Conservation (phyloP, 2,329 filamentous ascomycete species). For the Teratosphaeria destructans region DNA sequence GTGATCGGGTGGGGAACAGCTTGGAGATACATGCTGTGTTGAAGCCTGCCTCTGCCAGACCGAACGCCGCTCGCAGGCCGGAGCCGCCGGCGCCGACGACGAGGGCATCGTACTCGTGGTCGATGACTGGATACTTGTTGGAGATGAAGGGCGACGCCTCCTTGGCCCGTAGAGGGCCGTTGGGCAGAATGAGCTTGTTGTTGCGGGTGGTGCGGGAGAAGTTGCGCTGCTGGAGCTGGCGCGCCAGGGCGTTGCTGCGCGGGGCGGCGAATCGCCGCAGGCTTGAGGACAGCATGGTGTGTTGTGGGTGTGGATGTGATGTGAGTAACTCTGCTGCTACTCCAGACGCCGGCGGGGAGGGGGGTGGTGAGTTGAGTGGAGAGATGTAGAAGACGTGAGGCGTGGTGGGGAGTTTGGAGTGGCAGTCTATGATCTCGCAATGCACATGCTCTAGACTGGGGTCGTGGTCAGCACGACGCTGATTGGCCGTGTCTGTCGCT, state of each 20-base stretch:
- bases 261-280: conserved; percentile 25
- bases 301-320: not conserved
- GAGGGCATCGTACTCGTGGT: conserved; percentile 97
- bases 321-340: not conserved
- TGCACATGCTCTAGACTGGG: not conserved
- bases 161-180: conserved; percentile 78
- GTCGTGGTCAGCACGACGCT: not conserved
- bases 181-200: conserved; percentile 70
- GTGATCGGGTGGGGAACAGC: conserved; percentile 75
- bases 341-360: not conserved
- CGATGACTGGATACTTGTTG: conserved; percentile 91
- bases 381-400: not conserved
- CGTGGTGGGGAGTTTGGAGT: not conserved
- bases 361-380: not conserved
- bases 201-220: conserved; percentile 82
- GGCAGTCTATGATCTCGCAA: not conserved
- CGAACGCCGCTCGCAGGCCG: conserved; percentile 73
- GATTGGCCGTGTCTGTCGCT: not conserved
- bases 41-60: conserved; percentile 78
- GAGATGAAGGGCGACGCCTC: conserved; percentile 80
- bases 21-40: conserved; percentile 81
- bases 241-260: conserved; percentile 14
- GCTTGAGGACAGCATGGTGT: conserved; percentile 26
- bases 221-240: conserved; percentile 37
- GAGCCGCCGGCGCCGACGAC: conserved; percentile 80